A percentile compares a stretch with the other conserved stretches of the same genome.
Evolutionary conservation across 805 yeast species (phyloP).

Genomic region (Candida parachauliodes): DNA sequence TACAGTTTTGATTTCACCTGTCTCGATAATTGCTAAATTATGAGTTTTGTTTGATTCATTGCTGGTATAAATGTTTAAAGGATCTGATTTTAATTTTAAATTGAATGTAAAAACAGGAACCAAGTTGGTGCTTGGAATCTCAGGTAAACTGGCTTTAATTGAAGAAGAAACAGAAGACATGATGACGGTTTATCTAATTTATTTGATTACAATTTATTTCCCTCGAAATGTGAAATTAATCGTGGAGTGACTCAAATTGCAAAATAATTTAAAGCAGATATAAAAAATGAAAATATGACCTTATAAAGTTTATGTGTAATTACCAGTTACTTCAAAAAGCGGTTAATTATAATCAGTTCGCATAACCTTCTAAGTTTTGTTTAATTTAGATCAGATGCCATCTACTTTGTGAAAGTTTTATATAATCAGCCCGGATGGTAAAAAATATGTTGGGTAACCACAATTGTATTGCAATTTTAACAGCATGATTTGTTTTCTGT

Average conservation of each 20-base stretch:
- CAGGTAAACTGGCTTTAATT: conserved; percentile 9
- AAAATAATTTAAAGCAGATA: too few relatives aligned
- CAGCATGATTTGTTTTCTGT: too few relatives aligned
- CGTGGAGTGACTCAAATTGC: not conserved
- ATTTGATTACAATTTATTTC: not conserved
- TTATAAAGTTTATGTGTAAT: too few relatives aligned
- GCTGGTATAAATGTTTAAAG: conserved; percentile 17
- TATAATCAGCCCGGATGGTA: too few relatives aligned
- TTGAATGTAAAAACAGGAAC: conserved; percentile 30
- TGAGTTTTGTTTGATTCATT: conserved; percentile 16
- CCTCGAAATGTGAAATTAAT: not conserved
- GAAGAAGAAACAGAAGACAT: not conserved
- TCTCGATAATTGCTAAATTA: conserved; percentile 18
- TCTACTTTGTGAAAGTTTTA: too few relatives aligned
- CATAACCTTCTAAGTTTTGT: too few relatives aligned
- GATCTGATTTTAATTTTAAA: conserved; percentile 22
- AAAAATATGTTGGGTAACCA: too few relatives aligned
- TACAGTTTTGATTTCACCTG: conserved; percentile 29
- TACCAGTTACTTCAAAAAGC: too few relatives aligned
- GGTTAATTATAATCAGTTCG: too few relatives aligned
- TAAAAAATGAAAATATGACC: too few relatives aligned
- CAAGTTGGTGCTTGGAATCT: conserved; percentile 19
- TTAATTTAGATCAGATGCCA: too few relatives aligned
- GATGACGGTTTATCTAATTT: conserved; percentile 3
- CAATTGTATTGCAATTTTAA: too few relatives aligned